Evolutionary conservation across 2,329 filamentous ascomycete genomes (phyloP), one percentile per base, ranked within the genome.

Genomic region (Aspergillus sp.): DNA sequence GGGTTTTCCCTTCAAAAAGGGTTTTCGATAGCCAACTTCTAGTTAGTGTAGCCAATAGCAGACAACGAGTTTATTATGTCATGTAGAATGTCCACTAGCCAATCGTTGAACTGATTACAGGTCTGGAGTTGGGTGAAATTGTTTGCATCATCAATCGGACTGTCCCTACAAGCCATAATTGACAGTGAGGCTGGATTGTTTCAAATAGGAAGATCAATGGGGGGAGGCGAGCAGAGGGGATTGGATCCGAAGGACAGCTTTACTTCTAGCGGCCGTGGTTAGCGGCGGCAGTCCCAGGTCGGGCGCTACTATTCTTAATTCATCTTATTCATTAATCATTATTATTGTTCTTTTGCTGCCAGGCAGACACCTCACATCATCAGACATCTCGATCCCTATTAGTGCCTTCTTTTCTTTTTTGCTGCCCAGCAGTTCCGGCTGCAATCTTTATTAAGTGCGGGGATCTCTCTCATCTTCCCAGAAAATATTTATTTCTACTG

Each of bases 251-350:
- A n/a, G 15, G n/a, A 30, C 21, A 17, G 38, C 38, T 28, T 12
- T 36, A 12, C 32, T 39, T 43, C 41, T 30, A 55, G 53, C 36
- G 36, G 53, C 8, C 32, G 36, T 43, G 25, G 39, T 55, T 55
- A 55, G 53, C 45, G 53, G 53, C 53, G 53, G 53, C 52, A 55
- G 50, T 19, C 50, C 25, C 47, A 50, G 47, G 13, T 36, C 28
- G 47, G 28, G 25, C 21, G 28, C 28, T 39, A 23, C 30, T 21
- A 50, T 28, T 50, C 21, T 50, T 49, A 19, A 15, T 28, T 15
- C 13, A 30, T 30, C 28, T 12, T 10, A 30, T 30, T 49, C 9
- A 32, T 21, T 38, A 9, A 32, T 36, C 39, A 45, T 23, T 45
- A 45, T 45, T 45, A 23, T 49, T 43, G 7, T 54, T 43, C 51